phyloP scores from a whole-genome alignment of 169 alveolate genomes.

The Plasmodium blacklocki region DNA sequence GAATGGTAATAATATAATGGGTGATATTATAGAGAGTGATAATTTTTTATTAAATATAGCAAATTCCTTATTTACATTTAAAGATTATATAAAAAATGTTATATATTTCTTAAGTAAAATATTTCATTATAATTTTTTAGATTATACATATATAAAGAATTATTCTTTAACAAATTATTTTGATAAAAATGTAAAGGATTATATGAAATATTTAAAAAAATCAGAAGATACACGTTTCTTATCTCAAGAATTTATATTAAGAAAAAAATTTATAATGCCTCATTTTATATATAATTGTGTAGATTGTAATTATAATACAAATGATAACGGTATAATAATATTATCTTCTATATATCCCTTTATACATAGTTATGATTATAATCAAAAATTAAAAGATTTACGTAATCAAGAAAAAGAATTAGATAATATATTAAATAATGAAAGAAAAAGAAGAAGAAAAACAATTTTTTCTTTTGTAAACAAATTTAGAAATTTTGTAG shows the following conservation, averaged over 20 bases:
- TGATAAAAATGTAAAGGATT: slow-evolving; percentile 56
- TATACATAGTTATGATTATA: slow-evolving; percentile 64
- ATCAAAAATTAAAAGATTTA: slow-evolving; percentile 42
- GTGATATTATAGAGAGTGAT: slow-evolving; percentile 42
- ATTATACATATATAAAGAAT: slow-evolving; percentile 49
- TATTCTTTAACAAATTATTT: slow-evolving; percentile 60
- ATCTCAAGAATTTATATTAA: slow-evolving; percentile 40
- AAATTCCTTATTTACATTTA: slow-evolving; percentile 28
- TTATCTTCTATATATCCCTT: slow-evolving; percentile 62
- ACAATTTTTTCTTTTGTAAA: background rate
- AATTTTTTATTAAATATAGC: slow-evolving; percentile 27
- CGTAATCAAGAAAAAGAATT: slow-evolving; percentile 55
- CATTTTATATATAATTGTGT: slow-evolving; percentile 62
- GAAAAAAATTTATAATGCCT: slow-evolving; percentile 46
- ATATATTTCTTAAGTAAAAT: slow-evolving; percentile 53
- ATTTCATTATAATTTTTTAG: slow-evolving; percentile 72
- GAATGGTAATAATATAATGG: slow-evolving; percentile 39
- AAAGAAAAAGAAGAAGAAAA: slow-evolving; percentile 12
- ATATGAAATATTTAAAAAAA: slow-evolving; percentile 67
- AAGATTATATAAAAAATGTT: slow-evolving; percentile 28
- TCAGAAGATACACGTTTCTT: slow-evolving; percentile 30
- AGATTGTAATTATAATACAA: slow-evolving; percentile 72
- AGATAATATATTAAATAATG: slow-evolving; percentile 38
- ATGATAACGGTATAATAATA: slow-evolving; percentile 67
- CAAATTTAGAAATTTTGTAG: slow-evolving; percentile 11